Conservation (phyloP, 2,329 filamentous ascomycete species). For the Colletotrichum brevisporum region DNA sequence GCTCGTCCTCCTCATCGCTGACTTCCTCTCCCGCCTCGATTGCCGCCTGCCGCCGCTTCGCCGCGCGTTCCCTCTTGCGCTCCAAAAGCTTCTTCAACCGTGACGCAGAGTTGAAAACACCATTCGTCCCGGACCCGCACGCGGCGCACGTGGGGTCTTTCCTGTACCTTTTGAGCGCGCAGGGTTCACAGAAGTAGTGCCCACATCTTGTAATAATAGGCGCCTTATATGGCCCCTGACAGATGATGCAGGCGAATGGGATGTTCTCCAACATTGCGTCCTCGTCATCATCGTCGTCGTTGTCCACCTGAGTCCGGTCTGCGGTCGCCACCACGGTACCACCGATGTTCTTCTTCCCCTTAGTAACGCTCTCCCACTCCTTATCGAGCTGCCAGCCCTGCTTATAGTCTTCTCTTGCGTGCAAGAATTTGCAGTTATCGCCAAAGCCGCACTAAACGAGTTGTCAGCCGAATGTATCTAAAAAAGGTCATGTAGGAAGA, state of each 20-base stretch:
- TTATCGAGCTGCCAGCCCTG: slow-evolving; percentile 95
- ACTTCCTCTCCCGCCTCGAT: slow-evolving; percentile 66
- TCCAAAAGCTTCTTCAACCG: slow-evolving; percentile 85
- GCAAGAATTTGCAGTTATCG: slow-evolving; percentile 86
- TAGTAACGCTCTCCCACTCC: slow-evolving; percentile 91
- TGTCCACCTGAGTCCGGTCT: slow-evolving; percentile 58
- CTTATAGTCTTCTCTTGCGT: slow-evolving; percentile 84
- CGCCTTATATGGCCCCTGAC: slow-evolving; percentile 81
- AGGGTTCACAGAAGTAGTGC: slow-evolving; percentile 95
- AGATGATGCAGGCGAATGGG: slow-evolving; percentile 91
- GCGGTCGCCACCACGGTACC: slow-evolving; percentile 75
- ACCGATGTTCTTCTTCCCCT: slow-evolving; percentile 73
- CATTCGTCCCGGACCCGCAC: slow-evolving; percentile 87
- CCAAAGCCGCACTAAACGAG: slow-evolving; percentile 67
- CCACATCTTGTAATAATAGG: slow-evolving; percentile 92
- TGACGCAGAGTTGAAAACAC: slow-evolving; percentile 91
- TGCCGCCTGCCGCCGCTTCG: slow-evolving; percentile 68
- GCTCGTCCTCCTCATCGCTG: slow-evolving; percentile 60
- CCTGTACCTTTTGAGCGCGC: slow-evolving; percentile 87
- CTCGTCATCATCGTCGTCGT: slow-evolving; percentile 69
- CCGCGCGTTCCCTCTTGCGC: slow-evolving; percentile 75
- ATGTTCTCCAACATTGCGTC: slow-evolving; percentile 84
- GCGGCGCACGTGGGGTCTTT: slow-evolving; percentile 90
- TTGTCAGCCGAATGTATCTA: too few relatives aligned
- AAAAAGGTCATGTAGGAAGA: too few relatives aligned